Conservation (phyloP, 2,329 filamentous ascomycete species). For the Phaeosphaeria sp. region DNA sequence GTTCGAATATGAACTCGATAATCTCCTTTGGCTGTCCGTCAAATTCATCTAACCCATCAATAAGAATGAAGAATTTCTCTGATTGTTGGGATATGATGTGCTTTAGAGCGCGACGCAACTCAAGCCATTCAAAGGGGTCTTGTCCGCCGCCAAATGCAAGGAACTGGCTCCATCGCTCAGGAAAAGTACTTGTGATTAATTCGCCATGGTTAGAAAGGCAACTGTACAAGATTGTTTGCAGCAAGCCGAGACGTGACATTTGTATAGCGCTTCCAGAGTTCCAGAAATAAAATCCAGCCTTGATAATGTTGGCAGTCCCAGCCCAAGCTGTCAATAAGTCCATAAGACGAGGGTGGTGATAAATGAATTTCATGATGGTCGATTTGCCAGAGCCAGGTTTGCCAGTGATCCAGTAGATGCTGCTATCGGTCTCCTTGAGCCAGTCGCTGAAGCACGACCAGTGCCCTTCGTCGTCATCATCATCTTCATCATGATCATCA, state of each 20-base stretch:
- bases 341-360: background rate
- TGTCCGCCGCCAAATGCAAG: background rate
- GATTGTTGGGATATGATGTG: no score
- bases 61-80: no score
- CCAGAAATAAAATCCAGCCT: background rate
- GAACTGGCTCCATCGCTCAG: background rate
- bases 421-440: background rate
- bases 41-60: constrained; percentile 20
- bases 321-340: background rate
- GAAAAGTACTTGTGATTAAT: background rate
- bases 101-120: background rate
- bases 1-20: background rate
- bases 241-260: background rate
- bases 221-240: background rate
- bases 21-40: constrained; percentile 9
- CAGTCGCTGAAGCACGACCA: background rate
- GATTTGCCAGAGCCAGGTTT: background rate
- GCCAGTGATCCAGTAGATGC: background rate
- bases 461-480: background rate
- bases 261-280: background rate
- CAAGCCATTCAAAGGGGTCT: no score
- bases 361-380: background rate
- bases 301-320: background rate
- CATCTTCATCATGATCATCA: no score
- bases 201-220: no score